These are phyloP conservation scores for Backusella luteola DNA, from an alignment of 192 early-diverging fungal species.

Conservation along the genomic window DNA sequence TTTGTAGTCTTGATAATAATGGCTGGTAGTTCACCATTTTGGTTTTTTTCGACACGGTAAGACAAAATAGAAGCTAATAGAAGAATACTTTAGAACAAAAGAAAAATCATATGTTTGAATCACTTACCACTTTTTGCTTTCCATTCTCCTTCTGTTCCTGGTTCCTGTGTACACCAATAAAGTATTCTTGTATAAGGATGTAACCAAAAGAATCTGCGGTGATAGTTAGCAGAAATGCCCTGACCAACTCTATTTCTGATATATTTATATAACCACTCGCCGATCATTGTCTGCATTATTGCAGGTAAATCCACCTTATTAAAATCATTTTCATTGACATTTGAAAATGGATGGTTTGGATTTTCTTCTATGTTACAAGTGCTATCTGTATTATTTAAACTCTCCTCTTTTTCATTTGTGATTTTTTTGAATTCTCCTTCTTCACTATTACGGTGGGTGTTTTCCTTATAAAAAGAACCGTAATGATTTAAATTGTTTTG, in stretches of 20 bases:
- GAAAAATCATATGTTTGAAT: not conserved
- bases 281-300: conserved; percentile 83
- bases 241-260: conserved; percentile 51
- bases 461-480: not conserved
- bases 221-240: conserved; percentile 56
- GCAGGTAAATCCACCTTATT: conserved; percentile 23
- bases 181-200: conserved; percentile 79
- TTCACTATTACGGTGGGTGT: not conserved
- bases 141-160: conserved; percentile 43
- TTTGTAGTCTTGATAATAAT: conserved; percentile 60
- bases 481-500: not conserved
- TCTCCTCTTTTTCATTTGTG: not conserved
- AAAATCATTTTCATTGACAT: not conserved
- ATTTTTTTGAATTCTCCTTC: not conserved
- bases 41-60: conserved; percentile 37
- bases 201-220: conserved; percentile 78
- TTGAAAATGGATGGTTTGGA: not conserved
- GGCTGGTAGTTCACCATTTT: conserved; percentile 45
- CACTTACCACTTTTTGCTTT: conserved; percentile 51
- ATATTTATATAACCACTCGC: conserved; percentile 72
- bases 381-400: not conserved
- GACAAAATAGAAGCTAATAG: conserved; percentile 20
- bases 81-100: not conserved
- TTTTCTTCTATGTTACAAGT: not conserved
- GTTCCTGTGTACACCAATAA: conserved; percentile 72